Evolutionary conservation across 345 rosid genomes (phyloP).

Genomic region (Citrus sinensis): DNA sequence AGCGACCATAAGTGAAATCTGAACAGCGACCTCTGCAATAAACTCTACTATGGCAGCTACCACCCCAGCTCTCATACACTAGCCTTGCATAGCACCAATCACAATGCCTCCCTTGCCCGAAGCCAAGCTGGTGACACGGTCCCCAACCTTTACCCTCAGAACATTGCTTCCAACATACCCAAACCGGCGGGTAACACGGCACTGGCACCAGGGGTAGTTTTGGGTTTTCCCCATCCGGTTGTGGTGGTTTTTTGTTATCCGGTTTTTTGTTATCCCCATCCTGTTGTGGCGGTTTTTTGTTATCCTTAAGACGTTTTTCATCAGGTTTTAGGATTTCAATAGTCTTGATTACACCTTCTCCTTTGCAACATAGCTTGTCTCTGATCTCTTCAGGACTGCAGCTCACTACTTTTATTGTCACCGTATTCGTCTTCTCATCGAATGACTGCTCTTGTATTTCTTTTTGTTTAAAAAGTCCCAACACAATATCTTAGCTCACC

Average conservation of each 20-base stretch:
- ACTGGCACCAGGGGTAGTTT: too few relatives aligned
- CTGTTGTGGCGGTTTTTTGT: too few relatives aligned
- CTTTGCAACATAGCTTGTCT: slow-evolving; percentile 50
- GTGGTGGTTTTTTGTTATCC: too few relatives aligned
- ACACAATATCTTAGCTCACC: slow-evolving; percentile 33
- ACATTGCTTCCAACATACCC: not conserved
- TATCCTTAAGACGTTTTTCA: not conserved
- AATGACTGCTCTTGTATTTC: slow-evolving; percentile 59
- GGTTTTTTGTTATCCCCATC: not conserved
- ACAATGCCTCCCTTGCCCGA: slow-evolving; percentile 13
- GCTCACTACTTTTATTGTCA: slow-evolving; percentile 58
- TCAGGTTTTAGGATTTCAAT: slow-evolving; percentile 35
- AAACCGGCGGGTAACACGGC: not conserved
- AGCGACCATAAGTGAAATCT: slow-evolving; percentile 30
- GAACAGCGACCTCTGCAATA: slow-evolving; percentile 15
- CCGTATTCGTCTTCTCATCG: slow-evolving; percentile 60
- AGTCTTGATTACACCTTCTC: slow-evolving; percentile 46
- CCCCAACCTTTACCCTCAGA: not conserved
- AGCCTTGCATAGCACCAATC: slow-evolving; percentile 41
- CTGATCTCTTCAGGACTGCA: slow-evolving; percentile 65
- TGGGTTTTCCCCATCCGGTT: too few relatives aligned
- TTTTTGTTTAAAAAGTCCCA: slow-evolving; percentile 40
- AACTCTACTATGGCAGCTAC: slow-evolving; percentile 29
- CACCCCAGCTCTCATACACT: slow-evolving; percentile 56
- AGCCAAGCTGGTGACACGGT: slow-evolving; percentile 4